Conservation (phyloP, 2,329 filamentous ascomycete species). For the Pseudopyrenochaeta lycopersici region DNA sequence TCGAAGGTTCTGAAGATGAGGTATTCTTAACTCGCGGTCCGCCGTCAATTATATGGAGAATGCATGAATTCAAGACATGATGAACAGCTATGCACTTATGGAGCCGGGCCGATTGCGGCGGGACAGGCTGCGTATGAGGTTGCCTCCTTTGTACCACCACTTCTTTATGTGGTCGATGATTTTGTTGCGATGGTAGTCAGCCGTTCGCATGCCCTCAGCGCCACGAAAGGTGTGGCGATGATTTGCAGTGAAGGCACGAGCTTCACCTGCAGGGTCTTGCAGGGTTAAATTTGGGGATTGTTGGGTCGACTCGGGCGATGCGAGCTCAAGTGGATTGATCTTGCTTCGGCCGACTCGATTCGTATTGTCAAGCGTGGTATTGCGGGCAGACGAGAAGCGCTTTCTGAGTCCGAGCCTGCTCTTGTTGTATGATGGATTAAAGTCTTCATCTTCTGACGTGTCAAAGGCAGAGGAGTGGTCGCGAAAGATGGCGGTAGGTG, state of each 20-base stretch:
- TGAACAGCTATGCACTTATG: background rate
- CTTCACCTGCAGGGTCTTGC: slow-evolving; percentile 31
- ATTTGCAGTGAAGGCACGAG: slow-evolving; percentile 21
- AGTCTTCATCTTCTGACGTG: slow-evolving; percentile 39
- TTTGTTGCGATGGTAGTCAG: slow-evolving; percentile 28
- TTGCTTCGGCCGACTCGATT: slow-evolving; percentile 21
- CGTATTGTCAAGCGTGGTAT: slow-evolving; percentile 16
- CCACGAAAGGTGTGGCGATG: slow-evolving; percentile 35
- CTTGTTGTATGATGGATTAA: slow-evolving; percentile 26
- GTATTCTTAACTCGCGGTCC: background rate
- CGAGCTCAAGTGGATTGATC: slow-evolving; percentile 19
- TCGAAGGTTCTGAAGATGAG: background rate
- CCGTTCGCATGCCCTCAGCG: slow-evolving; percentile 34
- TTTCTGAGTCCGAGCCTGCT: slow-evolving; percentile 30
- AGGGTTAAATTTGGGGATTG: slow-evolving; percentile 18
- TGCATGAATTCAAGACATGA: background rate
- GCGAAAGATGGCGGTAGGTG: slow-evolving; percentile 46
- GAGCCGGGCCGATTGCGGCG: slow-evolving; percentile 7
- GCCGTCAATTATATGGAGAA: background rate
- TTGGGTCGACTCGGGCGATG: slow-evolving; percentile 18
- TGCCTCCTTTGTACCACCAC: slow-evolving; percentile 33
- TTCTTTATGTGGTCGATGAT: slow-evolving; percentile 29
- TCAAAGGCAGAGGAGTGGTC: slow-evolving; percentile 35
- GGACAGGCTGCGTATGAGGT: slow-evolving; percentile 23
- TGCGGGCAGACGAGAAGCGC: slow-evolving; percentile 33